Base-by-base conservation (phyloP, 176 grass and related monocot species). In the Eleusine coracana region DNA sequence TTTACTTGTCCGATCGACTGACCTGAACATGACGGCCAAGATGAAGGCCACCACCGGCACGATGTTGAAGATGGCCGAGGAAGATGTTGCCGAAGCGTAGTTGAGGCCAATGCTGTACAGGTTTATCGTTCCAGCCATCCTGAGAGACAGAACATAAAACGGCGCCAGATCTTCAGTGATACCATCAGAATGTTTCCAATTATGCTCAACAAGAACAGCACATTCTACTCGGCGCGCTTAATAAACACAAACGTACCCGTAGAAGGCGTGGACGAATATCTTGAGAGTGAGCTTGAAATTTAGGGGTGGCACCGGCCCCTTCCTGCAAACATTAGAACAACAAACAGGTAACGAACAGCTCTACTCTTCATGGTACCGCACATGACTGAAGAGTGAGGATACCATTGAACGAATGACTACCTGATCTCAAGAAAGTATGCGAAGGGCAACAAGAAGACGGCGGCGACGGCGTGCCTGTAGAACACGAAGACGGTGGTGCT, bases 1-100 rank as follows among this genome's bases (percentile, higher is more conserved):
- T 17, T 72, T 58, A 21, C 9, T 80, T 70, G 2, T 28, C 27
- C 20, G n/a, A n/a, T n/a, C n/a, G 2, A 34, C n/a, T 73, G 39
- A 89, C 94, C 88, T 83, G 75, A 89, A 89, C 70, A 93, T 84
- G 69, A 96, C 66, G n/a, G 94, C 91, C 74, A 96, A n/a, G 68
- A 96, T 78, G 87, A 96, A 93, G 67, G 91, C 89, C 1, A 87
- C 84, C 36, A 96, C 94, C 9, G 94, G 91, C 18, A 96, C 86
- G 67, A 96, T 88, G 91, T 89, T 96, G 40, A 92, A 90, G 68
- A 96, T 88, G 4, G 94, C 94, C 27, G 90, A 93, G 0, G 91
- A 87, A 23, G 90, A 90, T 20, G 94, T 96, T 0, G 91, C 86
- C 2, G 90, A 90, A 18, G 90, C 89, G 10, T 87, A 89, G 18